These are phyloP conservation scores for Neurospora sp. DNA, from an alignment of 2,329 filamentous ascomycete genomes.

Conservation along the genomic window DNA sequence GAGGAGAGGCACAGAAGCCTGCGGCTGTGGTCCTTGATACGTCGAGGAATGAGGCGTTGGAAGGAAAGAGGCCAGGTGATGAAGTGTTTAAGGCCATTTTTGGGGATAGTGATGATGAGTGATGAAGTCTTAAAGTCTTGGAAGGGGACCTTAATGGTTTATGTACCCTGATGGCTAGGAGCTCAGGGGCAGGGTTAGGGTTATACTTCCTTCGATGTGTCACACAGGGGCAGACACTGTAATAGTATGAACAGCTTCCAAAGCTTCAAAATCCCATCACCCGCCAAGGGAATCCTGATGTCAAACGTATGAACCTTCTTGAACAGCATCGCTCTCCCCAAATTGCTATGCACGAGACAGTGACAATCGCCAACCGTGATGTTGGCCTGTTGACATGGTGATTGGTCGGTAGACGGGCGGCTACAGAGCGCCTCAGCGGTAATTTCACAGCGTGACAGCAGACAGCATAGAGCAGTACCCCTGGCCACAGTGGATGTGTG, in stretches of 20 bases:
- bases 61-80: constrained; percentile 63
- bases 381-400: not conserved
- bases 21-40: constrained; percentile 44
- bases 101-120: constrained; percentile 64
- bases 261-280: not conserved
- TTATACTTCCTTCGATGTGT: not conserved
- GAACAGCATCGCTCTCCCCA: not conserved
- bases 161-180: not conserved
- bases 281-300: not conserved
- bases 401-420: not conserved
- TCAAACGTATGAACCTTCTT: not conserved
- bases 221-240: not conserved
- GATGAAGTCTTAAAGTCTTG: not conserved
- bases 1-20: constrained; percentile 6
- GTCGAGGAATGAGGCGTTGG: constrained; percentile 68
- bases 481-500: not conserved
- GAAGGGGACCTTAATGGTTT: not conserved
- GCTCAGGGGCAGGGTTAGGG: not conserved
- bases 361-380: not conserved
- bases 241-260: not conserved
- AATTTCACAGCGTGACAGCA: not conserved
- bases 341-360: not conserved
- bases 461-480: not conserved
- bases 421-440: not conserved
- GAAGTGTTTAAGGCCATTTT: constrained; percentile 89